These are phyloP conservation scores for Botrytis cinerea DNA, from an alignment of 2,329 filamentous ascomycete species.

Conservation along the genomic window DNA sequence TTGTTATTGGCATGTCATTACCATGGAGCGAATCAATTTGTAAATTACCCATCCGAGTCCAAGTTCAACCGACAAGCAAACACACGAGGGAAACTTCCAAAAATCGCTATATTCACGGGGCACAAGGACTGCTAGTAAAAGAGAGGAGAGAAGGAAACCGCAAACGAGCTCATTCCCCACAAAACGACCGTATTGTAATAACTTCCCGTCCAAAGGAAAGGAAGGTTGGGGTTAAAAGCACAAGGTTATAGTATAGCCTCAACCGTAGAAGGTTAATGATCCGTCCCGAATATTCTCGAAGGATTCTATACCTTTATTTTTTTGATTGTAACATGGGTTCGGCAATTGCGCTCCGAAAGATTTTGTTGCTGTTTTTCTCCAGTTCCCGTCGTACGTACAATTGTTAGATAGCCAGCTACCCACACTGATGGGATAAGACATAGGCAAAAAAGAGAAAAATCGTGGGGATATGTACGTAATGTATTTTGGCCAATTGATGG, in stretches of 20 bases:
- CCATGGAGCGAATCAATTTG: not conserved
- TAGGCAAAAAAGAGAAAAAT: not conserved
- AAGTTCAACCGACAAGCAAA: not conserved
- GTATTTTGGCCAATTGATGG: not conserved
- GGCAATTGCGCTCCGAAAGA: conserved; percentile 2
- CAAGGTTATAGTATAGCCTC: not conserved
- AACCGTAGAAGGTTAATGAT: conserved; percentile 13
- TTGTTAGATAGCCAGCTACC: not conserved
- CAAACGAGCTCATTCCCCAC: not conserved
- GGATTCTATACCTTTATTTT: not conserved
- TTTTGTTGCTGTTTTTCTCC: not conserved
- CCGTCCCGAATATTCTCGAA: conserved; percentile 16
- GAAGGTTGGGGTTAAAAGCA: not conserved
- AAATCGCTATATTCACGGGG: not conserved
- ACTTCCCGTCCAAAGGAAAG: not conserved
- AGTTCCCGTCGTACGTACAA: not conserved
- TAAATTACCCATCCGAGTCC: not conserved
- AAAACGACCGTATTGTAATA: not conserved
- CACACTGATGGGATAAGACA: not conserved
- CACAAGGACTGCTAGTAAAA: not conserved
- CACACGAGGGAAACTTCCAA: not conserved
- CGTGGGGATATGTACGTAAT: not conserved
- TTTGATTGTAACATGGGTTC: not conserved
- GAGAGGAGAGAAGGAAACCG: not conserved
- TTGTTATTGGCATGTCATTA: not conserved